Base-by-base conservation (phyloP, 495 filamentous ascomycete genomes). In the Hamigera avellanea region DNA sequence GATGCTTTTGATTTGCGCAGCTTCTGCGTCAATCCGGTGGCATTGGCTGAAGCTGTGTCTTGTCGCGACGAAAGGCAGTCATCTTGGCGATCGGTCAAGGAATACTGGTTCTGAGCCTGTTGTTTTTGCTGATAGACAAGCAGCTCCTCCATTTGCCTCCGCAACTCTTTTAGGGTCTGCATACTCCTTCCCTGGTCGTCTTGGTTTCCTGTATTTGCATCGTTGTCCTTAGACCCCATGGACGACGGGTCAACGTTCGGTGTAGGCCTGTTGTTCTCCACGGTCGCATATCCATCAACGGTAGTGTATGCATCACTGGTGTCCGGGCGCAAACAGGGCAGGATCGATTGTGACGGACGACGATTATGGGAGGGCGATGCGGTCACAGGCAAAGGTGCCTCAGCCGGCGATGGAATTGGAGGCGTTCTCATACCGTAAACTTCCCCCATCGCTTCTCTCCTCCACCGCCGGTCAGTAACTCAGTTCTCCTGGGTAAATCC, bases 121-220 rank as follows among this genome's bases (percentile, higher is more conserved):
- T 60, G 60, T 55, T 57, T 62, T 37, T 69, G 65, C 35, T 67
- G 63, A 39, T 62, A 63, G 12, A 61, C 59, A 12, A 69, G 45
- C 32, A 66, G 43, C 32, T 67, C 62, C 41, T 69, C 65, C 65
- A 69, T 69, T 49, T 64, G 60, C 44, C 57, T 54, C 23, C 57
- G 55, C 23, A 67, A 39, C 33, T 63, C 60, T 26, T 63, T 57
- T 1, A 69, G 44, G 6, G 59, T 66, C 32, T 62, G 62, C 27
- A 57, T 48, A 29, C 53, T 62, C 29, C 51, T 56, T 29, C 51
- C 61, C 27, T 56, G 56, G 16, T 67, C 57, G 30, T 62, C 59
- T 26, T 52, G 45, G 7, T 18, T 37, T 5, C 9, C 21, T 9
- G 9, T 23, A 5, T 9, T 8, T 14, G 8, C 2, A 38, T 53